Evolutionary conservation across 129 eudicot species (phyloP).

Genomic region (Helichrysum umbraculigerum): DNA sequence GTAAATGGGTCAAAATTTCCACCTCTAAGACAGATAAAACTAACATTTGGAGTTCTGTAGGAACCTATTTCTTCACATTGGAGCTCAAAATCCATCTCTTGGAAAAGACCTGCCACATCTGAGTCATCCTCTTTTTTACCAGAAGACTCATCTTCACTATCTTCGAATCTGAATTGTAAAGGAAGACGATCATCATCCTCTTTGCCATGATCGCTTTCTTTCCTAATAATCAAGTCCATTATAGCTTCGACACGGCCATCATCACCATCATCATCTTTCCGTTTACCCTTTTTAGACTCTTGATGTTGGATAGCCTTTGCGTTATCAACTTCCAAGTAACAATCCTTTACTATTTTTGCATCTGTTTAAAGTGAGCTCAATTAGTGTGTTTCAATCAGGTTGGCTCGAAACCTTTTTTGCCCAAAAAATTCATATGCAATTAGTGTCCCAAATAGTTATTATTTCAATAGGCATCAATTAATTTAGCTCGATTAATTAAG

Average conservation of each 20-base stretch:
- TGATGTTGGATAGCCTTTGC: not conserved
- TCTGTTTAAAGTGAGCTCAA: too few species aligned
- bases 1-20: not conserved
- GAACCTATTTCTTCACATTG: slow-evolving; percentile 33
- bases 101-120: slow-evolving; percentile 23
- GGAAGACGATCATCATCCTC: not conserved
- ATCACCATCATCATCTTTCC: slow-evolving; percentile 3
- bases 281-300: slow-evolving; percentile 4
- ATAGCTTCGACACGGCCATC: slow-evolving; percentile 17
- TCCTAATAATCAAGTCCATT: slow-evolving; percentile 12
- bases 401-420: too few species aligned
- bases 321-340: slow-evolving; percentile 7
- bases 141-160: slow-evolving; percentile 26
- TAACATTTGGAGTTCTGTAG: slow-evolving; percentile 22
- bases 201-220: slow-evolving; percentile 5
- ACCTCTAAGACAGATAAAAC: not conserved
- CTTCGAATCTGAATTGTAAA: slow-evolving; percentile 44
- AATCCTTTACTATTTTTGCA: not conserved
- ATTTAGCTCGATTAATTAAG: too few species aligned
- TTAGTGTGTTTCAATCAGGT: too few species aligned
- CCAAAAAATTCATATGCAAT: too few species aligned
- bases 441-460: too few species aligned
- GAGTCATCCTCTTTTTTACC: slow-evolving; percentile 28
- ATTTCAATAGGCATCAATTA: too few species aligned
- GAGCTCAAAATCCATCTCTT: slow-evolving; percentile 33